A percentile compares a stretch with the other conserved stretches of the same genome.
Evolutionary conservation across 331 rosid species (phyloP).

Genomic region (Saraca asoca): DNA sequence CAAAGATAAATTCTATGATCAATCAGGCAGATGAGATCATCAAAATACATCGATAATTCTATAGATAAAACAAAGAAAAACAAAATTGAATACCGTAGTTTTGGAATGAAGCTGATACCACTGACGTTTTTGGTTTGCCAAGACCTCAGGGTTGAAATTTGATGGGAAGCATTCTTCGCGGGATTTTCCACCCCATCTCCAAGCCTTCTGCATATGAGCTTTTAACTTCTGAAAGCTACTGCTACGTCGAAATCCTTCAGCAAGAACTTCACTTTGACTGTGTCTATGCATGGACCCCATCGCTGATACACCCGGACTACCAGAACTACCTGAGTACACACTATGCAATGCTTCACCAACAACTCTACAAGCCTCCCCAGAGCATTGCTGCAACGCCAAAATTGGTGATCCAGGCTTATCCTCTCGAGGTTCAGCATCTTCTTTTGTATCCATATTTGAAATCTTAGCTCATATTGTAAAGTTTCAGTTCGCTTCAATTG

Average conservation of each 20-base stretch:
- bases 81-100: conserved; percentile 55
- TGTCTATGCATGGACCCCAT: conserved; percentile 59
- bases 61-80: conserved; percentile 9
- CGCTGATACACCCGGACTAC: conserved; percentile 36
- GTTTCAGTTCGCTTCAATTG: conserved; percentile 29
- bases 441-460: conserved; percentile 59
- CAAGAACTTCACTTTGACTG: conserved; percentile 60
- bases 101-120: conserved; percentile 94
- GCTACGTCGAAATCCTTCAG: conserved; percentile 40
- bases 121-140: conserved; percentile 94
- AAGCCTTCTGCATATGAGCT: conserved; percentile 66
- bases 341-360: conserved; percentile 63
- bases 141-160: conserved; percentile 77
- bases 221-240: conserved; percentile 68
- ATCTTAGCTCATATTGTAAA: conserved; percentile 47
- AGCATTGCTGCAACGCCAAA: conserved; percentile 58
- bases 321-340: conserved; percentile 45
- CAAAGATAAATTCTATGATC: too few relatives aligned
- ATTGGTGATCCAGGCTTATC: conserved; percentile 52
- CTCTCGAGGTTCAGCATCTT: conserved; percentile 52
- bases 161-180: conserved; percentile 42
- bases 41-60: conserved; percentile 14
- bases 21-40: conserved; percentile 19
- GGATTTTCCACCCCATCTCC: conserved; percentile 60
- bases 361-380: conserved; percentile 64